phyloP scores from a whole-genome alignment of 768 basidiomycete genomes.

The Amanita rimosa region DNA sequence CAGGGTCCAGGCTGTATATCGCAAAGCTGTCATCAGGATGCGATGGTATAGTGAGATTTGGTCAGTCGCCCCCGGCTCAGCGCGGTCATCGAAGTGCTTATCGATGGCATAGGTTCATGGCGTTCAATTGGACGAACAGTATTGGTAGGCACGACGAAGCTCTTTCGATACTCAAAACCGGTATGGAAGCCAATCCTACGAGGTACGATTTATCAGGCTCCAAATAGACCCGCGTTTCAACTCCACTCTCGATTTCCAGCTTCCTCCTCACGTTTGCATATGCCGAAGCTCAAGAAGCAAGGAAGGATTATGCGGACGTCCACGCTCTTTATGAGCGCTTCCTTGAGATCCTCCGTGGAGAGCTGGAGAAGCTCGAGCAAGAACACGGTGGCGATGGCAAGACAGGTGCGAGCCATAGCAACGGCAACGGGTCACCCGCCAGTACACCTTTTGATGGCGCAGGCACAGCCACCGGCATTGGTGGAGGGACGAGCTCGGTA shows the following conservation, averaged over 20 bases:
- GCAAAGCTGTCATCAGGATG: slow-evolving; percentile 86
- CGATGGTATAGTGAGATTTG: slow-evolving; percentile 93
- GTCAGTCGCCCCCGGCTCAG: slow-evolving; percentile 27
- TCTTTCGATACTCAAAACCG: slow-evolving; percentile 64
- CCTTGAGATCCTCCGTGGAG: slow-evolving; percentile 47
- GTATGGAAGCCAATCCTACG: slow-evolving; percentile 78
- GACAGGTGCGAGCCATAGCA: neutral
- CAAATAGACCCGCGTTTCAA: neutral
- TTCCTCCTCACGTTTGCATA: slow-evolving; percentile 88
- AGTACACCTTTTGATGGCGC: neutral
- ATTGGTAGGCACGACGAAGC: slow-evolving; percentile 78
- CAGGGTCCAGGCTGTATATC: slow-evolving; percentile 73
- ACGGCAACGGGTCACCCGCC: neutral
- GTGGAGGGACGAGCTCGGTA: slow-evolving; percentile 22
- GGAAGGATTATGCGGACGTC: slow-evolving; percentile 49
- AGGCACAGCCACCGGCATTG: slow-evolving; percentile 10
- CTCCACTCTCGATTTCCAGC: slow-evolving; percentile 26
- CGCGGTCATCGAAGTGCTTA: neutral
- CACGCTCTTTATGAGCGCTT: slow-evolving; percentile 67
- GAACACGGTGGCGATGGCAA: slow-evolving; percentile 17
- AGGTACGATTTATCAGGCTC: slow-evolving; percentile 30
- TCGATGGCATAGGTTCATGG: slow-evolving; percentile 67
- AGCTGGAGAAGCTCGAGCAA: slow-evolving; percentile 52
- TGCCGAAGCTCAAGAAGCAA: slow-evolving; percentile 59
- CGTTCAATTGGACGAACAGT: slow-evolving; percentile 70